Conservation (phyloP, 371 early-diverging fungal genomes). For the Apophysomyces sp. region DNA sequence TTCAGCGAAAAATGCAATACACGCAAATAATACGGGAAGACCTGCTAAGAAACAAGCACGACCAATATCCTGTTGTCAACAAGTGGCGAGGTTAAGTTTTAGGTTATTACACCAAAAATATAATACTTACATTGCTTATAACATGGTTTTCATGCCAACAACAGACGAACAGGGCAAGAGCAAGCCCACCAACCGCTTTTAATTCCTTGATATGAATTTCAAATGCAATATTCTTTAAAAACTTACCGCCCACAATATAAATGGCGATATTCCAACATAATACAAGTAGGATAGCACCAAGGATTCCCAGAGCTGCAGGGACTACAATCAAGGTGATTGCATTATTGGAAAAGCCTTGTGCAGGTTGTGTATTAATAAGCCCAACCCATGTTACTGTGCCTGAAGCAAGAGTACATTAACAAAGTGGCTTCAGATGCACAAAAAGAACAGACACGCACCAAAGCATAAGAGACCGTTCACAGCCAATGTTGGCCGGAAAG, state of each 20-base stretch:
- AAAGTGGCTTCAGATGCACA: no score
- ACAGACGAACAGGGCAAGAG: conserved; percentile 32
- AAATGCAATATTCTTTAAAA: background rate
- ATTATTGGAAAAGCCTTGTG: conserved; percentile 19
- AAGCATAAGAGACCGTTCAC: conserved; percentile 34
- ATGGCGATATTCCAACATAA: conserved; percentile 23
- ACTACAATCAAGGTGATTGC: conserved; percentile 19
- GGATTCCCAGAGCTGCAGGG: conserved; percentile 22
- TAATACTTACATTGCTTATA: conserved; percentile 17
- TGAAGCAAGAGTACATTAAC: background rate
- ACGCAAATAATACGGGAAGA: conserved; percentile 12
- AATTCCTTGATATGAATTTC: background rate
- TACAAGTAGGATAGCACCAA: conserved; percentile 20
- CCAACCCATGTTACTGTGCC: conserved; percentile 20
- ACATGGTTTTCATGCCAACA: conserved; percentile 34
- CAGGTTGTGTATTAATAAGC: conserved; percentile 21
- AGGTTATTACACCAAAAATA: conserved; percentile 2
- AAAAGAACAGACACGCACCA: conserved; percentile 11
- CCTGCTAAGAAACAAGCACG: conserved; percentile 25
- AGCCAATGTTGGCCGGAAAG: conserved; percentile 21
- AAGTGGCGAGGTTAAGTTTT: background rate
- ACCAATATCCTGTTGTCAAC: conserved; percentile 8
- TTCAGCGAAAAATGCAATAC: conserved; percentile 17
- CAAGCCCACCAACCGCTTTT: conserved; percentile 23
- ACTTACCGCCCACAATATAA: conserved; percentile 25